Evolutionary conservation across 2,329 filamentous ascomycete genomes (phyloP), one percentile per base, ranked within the genome.

Genomic region (Pseudogymnoascus sp.): DNA sequence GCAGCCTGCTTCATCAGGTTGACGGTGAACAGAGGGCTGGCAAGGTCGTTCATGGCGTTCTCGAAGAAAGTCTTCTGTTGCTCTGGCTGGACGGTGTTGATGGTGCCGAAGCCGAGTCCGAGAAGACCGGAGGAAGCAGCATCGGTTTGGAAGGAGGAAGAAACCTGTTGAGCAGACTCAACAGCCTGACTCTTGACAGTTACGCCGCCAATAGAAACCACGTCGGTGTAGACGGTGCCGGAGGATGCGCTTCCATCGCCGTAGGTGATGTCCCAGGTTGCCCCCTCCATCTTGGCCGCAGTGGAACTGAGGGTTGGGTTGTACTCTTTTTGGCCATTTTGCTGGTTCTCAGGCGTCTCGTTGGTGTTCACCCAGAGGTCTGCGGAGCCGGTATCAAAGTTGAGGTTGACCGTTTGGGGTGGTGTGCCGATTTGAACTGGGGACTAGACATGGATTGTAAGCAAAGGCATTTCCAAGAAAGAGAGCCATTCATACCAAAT

Each of bases 71-170:
- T 67, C 17, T 65, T 62, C 60, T 65, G 66, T 17, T 60, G 21
- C 2, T 35, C 60, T 15, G 67, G 67, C 1, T 21, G 26, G 6
- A 65, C 64, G 6, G 61, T 63, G 50, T 68, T 67, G 50, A 66
- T 35, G n/a, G 26, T 64, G n/a, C 53, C 61, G 37, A 65, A 67
- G 2, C 78, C 84, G 33, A 88, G 77, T n/a, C 85, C 85, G n/a
- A 88, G 77, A 10, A 88, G 78, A 42, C 85, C 85, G 67, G 86
- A 83, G 19, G 66, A 59, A 7, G 66, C 65, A 38, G 69, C 61
- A 60, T 72, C 71, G 19, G 46, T 37, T 15, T 68, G 65, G 65
- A 74, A 73, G 1, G 61, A 60, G 7, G 38, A 40, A 19, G 66
- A 69, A 11, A 66, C 68, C 10, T 59, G 59, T 19, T 61, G 62